Evolutionary conservation across 306 rosid genomes (phyloP), one percentile per base, ranked within the genome.

Genomic region (Elaeagnus macrophylla): DNA sequence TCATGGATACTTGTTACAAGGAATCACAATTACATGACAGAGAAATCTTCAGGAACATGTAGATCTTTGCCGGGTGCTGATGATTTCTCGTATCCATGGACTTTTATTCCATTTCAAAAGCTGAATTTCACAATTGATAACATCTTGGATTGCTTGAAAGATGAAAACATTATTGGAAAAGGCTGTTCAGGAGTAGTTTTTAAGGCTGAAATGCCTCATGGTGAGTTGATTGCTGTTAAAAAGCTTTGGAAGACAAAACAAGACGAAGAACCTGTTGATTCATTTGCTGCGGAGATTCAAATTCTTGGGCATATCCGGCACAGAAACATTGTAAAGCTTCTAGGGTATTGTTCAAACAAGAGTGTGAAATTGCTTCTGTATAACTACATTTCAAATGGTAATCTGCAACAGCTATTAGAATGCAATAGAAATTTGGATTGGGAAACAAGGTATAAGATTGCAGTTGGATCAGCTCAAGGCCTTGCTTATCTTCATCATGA

Each of bases 31-130:
- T 83, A 81, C 53, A 76, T 47, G 57, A 80, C 66, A 14, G 79
- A 80, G 37, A 87, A 80, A 56, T 65, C 80, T 56, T 69, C 68
- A 43, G 80, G 77, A 20, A 20, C 71, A 15, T 59, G 65, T 10
- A 53, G 67, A 17, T 68, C 81, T 9, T 44, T 82, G 15, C 64
- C 85, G 8, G 86, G 86, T 48, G 82, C 76, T n/a, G 96, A 91
- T 65, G 99, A 91, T 79, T 91, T 91, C 79, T 91, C 99, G 8
- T 87, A 91, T 68, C 99, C 99, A 11, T 91, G 99, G 99, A 80
- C 89, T 67, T 91, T 91, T 77, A 91, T 91, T 60, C 99, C 99
- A 7, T 91, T 91, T 67, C 96, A 87, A 67, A 91, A 91, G 73
- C 78, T 91, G 40, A 84, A 78, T 68, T 84, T 91, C 81, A 73